Evolutionary conservation across 2,329 filamentous ascomycete genomes (phyloP), one percentile per base, ranked within the genome.

Genomic region (Ophiosphaerella narmari): DNA sequence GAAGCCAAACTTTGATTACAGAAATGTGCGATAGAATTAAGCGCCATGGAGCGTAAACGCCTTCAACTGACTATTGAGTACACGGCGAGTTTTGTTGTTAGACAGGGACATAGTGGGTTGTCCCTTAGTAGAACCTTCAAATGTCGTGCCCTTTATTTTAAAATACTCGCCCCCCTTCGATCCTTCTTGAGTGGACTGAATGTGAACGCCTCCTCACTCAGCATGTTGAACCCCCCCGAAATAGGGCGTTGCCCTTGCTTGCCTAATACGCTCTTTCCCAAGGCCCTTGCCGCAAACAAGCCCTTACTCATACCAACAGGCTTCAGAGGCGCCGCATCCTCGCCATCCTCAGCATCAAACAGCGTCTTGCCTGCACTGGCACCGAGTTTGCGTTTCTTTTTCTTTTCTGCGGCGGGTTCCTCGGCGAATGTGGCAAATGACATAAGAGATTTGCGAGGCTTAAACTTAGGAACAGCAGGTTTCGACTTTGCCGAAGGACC

Each of bases 311-410:
- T 58, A 9, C 54, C 62, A 5, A 67, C 66, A 11, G 72, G 66
- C 47, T 73, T 74, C n/a, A 57, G 47, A 11, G 66, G 63, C 39
- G 57, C 43, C 12, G 39, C 66, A 23, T 65, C 68, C n/a, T 74
- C 72, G 21, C 58, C 63, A 12, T 67, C 71, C 7, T 62, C 62
- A 13, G 54, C 50, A 50, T 88, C 86, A 60, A 93, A 90, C 5
- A 94, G 68, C 3, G 85, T 89, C 60, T 77, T 80, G 56, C 85
- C 84, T 40, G 82, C 54, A 23, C 54, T 76, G 4, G 86, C 85
- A 1, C 89, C 78, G 5, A 90, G 75, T 73, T 90, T 92, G 55
- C 88, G 84, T 77, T 88, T 91, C 79, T 87, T 70, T 54, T 70
- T 71, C 58, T 71, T 71, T 46, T 73, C 71, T 4, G 68, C 65